These are phyloP conservation scores for Penicillium sp. DNA, from an alignment of 2,329 filamentous ascomycete species.

Conservation along the genomic window DNA sequence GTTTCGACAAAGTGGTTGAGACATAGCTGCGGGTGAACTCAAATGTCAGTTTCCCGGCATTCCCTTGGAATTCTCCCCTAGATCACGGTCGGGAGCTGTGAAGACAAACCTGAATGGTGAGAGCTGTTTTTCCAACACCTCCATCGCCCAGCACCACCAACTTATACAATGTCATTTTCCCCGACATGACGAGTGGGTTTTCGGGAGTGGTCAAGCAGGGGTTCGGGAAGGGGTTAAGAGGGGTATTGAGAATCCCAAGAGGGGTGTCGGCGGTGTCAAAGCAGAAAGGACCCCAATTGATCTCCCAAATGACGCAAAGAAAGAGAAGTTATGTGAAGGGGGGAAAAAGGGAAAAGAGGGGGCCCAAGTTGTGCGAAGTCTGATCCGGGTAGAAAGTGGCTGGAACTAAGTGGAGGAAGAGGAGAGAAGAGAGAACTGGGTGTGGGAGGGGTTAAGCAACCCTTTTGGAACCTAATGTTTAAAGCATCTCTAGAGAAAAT, in stretches of 20 bases:
- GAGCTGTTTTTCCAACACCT: constrained; percentile 88
- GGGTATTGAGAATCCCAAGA: neutral
- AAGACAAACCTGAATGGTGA: constrained; percentile 71
- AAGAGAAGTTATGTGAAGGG: constrained; percentile 1
- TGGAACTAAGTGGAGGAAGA: constrained; percentile 19
- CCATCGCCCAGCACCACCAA: constrained; percentile 92
- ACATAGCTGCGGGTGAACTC: constrained; percentile 64
- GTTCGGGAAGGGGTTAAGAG: neutral
- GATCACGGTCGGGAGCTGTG: constrained; percentile 9
- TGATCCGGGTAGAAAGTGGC: constrained; percentile 19
- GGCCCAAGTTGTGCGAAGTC: constrained; percentile 18
- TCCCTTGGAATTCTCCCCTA: neutral
- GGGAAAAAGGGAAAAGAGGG: constrained; percentile 5
- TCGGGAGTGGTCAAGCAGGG: constrained; percentile 1
- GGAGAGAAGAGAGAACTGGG: neutral
- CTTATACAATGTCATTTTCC: constrained; percentile 95
- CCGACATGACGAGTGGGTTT: constrained; percentile 63
- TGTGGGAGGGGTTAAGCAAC: neutral
- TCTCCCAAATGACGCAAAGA: constrained; percentile 5
- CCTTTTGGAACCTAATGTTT: neutral
- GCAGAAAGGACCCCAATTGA: neutral
- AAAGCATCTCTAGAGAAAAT: neutral
- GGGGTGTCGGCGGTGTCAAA: neutral
- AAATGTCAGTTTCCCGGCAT: neutral
- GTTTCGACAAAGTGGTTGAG: constrained; percentile 98